phyloP scores from a whole-genome alignment of 2,329 filamentous ascomycete species.

The Colletotrichum filicis region DNA sequence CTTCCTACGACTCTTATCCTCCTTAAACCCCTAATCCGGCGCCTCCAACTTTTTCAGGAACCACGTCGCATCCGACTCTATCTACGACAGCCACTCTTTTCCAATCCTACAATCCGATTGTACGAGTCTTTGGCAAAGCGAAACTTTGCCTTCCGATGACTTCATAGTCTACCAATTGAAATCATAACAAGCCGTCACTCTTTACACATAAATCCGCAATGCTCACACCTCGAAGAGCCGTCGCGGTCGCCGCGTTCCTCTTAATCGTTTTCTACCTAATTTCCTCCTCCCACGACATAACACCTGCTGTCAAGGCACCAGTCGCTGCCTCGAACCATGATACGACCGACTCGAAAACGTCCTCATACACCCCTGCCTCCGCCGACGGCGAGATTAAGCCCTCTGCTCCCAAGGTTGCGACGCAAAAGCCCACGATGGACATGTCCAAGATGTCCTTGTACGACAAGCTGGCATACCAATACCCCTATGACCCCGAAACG shows the following conservation, averaged over 20 bases:
- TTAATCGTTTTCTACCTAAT: slow-evolving; percentile 77
- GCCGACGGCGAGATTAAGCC: slow-evolving; percentile 11
- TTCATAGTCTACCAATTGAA: slow-evolving; percentile 3
- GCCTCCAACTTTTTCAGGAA: neutral
- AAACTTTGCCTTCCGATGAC: slow-evolving; percentile 2
- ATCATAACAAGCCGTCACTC: neutral
- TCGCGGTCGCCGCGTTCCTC: slow-evolving; percentile 76
- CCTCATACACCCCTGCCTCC: neutral
- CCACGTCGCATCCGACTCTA: slow-evolving; percentile 20
- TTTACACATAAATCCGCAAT: slow-evolving; percentile 57
- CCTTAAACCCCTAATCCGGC: slow-evolving; percentile 17
- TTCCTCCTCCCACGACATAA: slow-evolving; percentile 65
- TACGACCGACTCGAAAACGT: slow-evolving; percentile 15
- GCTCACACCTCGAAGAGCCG: slow-evolving; percentile 82
- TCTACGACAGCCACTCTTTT: neutral
- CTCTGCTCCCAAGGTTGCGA: slow-evolving; percentile 45
- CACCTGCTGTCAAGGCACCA: slow-evolving; percentile 38
- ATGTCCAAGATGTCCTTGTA: slow-evolving; percentile 76
- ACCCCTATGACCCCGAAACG: slow-evolving; percentile 87
- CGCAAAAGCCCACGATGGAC: slow-evolving; percentile 75
- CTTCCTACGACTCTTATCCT: neutral
- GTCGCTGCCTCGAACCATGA: slow-evolving; percentile 37
- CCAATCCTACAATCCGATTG: neutral
- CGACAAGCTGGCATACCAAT: slow-evolving; percentile 91
- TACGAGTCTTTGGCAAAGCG: neutral